Evolutionary conservation across 2,329 filamentous ascomycete genomes (phyloP).

Genomic region (Plenodomus tracheiphilus): DNA sequence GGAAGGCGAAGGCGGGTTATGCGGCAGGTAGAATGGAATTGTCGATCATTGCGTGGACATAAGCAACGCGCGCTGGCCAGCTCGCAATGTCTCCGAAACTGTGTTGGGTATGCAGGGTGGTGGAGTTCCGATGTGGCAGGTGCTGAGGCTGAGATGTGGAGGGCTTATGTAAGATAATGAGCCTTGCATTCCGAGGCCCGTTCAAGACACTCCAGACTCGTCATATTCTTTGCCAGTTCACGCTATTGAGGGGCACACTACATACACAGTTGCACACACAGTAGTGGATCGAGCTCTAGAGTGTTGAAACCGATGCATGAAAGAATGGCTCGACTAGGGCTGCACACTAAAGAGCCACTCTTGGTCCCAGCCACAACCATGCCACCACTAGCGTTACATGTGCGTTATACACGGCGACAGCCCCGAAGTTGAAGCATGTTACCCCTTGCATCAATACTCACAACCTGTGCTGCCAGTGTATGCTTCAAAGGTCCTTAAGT

Average conservation of each 20-base stretch:
- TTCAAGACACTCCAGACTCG: neutral
- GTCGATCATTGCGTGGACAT: conserved; percentile 34
- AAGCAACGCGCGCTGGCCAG: conserved; percentile 17
- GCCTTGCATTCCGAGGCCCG: neutral
- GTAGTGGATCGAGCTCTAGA: neutral
- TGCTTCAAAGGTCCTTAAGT: conserved; percentile 51
- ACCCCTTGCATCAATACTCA: neutral
- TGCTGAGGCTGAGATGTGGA: conserved; percentile 10
- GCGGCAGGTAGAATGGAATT: conserved; percentile 12
- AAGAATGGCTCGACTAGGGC: neutral
- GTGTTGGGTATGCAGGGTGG: conserved; percentile 1
- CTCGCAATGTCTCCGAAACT: conserved; percentile 14
- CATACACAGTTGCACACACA: neutral
- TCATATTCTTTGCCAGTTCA: neutral
- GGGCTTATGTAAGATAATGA: conserved; percentile 5
- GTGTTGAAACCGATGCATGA: neutral
- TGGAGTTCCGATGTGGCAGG: conserved; percentile 10
- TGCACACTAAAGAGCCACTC: neutral
- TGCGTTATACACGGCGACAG: neutral
- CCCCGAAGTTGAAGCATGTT: neutral
- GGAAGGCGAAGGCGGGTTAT: conserved; percentile 11
- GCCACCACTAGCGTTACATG: neutral
- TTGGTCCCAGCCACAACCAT: neutral
- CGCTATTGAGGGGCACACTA: neutral
- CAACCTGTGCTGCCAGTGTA: neutral